Evolutionary conservation across 2,329 filamentous ascomycete species (phyloP).

Genomic region (Arthrobotrys pseudoclavata): DNA sequence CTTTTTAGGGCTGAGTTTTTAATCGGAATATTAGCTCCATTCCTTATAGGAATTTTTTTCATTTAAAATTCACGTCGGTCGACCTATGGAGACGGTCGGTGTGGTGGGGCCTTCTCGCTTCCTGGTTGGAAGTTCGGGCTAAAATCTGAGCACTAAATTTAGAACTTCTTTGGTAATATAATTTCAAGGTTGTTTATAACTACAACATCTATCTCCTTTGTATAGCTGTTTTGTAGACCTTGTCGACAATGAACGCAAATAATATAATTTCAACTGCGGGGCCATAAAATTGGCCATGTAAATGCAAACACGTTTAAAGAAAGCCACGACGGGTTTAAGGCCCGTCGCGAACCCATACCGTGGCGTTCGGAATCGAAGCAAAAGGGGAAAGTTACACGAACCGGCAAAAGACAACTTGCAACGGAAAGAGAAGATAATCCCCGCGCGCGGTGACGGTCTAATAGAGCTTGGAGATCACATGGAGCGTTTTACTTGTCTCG

Average conservation of each 20-base stretch:
- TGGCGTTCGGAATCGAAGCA: background rate
- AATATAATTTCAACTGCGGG: background rate
- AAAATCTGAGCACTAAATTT: constrained; percentile 18
- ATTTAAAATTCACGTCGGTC: background rate
- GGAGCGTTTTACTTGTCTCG: too few species aligned
- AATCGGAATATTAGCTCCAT: constrained; percentile 1
- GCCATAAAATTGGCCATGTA: constrained; percentile 1
- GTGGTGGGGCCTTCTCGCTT: background rate
- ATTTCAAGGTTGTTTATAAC: background rate
- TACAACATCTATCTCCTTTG: background rate
- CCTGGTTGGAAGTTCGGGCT: background rate
- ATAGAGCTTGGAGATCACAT: too few species aligned
- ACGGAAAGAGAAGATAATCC: too few species aligned
- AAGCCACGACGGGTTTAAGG: background rate
- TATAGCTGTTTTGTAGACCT: background rate
- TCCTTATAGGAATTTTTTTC: background rate
- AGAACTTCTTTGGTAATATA: constrained; percentile 8
- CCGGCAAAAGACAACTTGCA: background rate
- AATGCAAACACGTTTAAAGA: background rate
- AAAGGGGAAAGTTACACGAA: constrained; percentile 25
- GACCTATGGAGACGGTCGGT: too few species aligned
- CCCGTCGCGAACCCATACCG: background rate
- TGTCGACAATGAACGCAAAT: background rate
- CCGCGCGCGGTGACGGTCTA: too few species aligned
- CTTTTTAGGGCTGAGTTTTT: background rate